Conservation (phyloP, 306 rosid genomes). For the Cucumis sativus region Cucumber_9930_V3 NC_026661.2:20235501-20236000, state of each 20-base stretch:
- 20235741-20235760: slow-evolving; percentile 48
- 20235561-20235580: background rate
- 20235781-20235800: background rate
- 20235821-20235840: slow-evolving; percentile 66
- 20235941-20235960: background rate
- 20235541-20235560: background rate
- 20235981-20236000: background rate
- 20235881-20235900: slow-evolving; percentile 93
- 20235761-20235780: slow-evolving; percentile 13
- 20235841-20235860: slow-evolving; percentile 80
- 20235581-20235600: background rate
- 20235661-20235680: slow-evolving; percentile 91
- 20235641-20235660: slow-evolving; percentile 8
- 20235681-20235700: slow-evolving; percentile 93
- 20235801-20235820: slow-evolving; percentile 10
- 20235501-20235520: background rate
- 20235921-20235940: slow-evolving; percentile 9
- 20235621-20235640: background rate
- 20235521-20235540: background rate
- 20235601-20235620: background rate
- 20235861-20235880: slow-evolving; percentile 89
- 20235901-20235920: slow-evolving; percentile 90
- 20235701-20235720: slow-evolving; percentile 83
- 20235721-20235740: slow-evolving; percentile 82
- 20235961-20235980: background rate